Conservation (phyloP, 2,329 filamentous ascomycete species). For the Aquanectria penicillioides region DNA sequence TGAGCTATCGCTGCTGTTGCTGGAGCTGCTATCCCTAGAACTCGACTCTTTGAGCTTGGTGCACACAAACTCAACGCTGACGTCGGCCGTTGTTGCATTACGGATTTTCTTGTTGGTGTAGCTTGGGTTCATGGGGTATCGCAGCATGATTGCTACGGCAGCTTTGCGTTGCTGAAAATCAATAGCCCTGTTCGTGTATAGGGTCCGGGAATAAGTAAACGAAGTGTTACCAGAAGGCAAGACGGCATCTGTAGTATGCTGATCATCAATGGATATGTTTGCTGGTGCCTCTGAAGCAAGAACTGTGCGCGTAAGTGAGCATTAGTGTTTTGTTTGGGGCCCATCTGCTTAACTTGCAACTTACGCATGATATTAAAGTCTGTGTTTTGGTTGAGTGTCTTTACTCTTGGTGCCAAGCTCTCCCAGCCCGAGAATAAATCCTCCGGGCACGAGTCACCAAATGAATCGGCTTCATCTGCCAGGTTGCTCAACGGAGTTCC, state of each 20-base stretch:
- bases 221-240: constrained; percentile 2
- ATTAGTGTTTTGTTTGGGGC: not conserved
- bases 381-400: not conserved
- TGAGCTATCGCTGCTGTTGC: not conserved
- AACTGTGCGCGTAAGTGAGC: not conserved
- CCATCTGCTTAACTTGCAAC: not conserved
- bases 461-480: not conserved
- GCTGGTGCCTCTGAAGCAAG: not conserved
- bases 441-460: not conserved
- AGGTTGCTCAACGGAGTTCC: not conserved
- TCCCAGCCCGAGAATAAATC: not conserved
- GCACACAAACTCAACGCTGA: not conserved
- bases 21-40: not conserved
- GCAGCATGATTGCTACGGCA: not conserved
- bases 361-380: not conserved
- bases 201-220: constrained; percentile 4
- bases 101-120: not conserved
- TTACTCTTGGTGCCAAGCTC: not conserved
- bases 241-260: not conserved
- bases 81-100: not conserved
- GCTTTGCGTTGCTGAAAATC: not conserved
- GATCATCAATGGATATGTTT: not conserved
- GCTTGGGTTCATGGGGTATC: not conserved
- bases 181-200: not conserved
- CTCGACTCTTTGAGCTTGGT: not conserved